Evolutionary conservation across 1,284 basidiomycete genomes (phyloP).

Genomic region (Melampsora americana): DNA sequence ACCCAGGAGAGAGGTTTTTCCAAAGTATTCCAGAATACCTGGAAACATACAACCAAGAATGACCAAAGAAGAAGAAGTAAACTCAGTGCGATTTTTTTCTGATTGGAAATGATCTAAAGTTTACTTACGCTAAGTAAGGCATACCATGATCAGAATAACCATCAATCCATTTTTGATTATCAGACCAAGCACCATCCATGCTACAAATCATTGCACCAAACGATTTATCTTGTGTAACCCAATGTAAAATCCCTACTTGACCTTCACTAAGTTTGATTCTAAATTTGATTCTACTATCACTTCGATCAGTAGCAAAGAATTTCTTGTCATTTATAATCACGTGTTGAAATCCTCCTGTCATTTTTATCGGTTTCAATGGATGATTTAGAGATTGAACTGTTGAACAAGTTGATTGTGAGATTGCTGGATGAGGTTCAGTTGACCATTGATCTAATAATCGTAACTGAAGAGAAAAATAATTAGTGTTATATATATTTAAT

Average conservation of each 20-base stretch:
- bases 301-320: neutral
- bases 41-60: neutral
- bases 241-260: neutral
- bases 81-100: no score
- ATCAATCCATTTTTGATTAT: constrained; percentile 1
- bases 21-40: constrained; percentile 7
- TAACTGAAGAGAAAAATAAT: neutral
- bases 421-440: neutral
- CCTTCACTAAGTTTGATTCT: neutral
- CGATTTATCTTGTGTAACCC: constrained; percentile 1
- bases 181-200: neutral
- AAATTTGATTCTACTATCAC: neutral
- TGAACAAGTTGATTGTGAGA: neutral
- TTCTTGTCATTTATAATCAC: neutral
- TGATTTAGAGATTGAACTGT: neutral
- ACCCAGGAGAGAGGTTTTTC: neutral
- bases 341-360: neutral
- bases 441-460: constrained; percentile 7
- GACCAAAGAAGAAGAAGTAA: neutral
- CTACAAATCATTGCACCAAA: constrained; percentile 4
- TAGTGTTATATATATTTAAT: neutral
- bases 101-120: no score
- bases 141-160: constrained; percentile 2
- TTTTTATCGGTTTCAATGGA: neutral
- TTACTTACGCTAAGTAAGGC: neutral